phyloP scores from a whole-genome alignment of 1,139 yeast species.

The Pichiaceae sp. region DNA sequence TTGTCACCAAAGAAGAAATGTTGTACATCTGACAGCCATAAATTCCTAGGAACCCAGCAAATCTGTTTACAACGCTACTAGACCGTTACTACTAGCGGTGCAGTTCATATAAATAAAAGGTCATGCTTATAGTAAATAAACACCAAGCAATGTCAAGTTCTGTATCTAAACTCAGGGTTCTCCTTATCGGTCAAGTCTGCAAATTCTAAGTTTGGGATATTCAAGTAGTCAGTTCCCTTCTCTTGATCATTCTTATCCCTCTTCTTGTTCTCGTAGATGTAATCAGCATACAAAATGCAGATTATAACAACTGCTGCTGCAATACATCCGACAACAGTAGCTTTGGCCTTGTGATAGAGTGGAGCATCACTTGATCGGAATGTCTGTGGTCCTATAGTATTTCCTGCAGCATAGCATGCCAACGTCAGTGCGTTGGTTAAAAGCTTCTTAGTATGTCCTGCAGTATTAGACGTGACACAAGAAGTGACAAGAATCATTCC shows the following conservation, averaged over 20 bases:
- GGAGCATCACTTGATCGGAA: constrained; percentile 49
- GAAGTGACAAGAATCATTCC: constrained; percentile 27
- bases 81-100: too few species aligned
- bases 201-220: constrained; percentile 34
- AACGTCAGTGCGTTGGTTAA: constrained; percentile 50
- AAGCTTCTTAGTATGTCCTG: constrained; percentile 62
- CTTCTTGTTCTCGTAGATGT: constrained; percentile 22
- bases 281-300: constrained; percentile 22
- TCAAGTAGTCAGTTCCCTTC: constrained; percentile 19
- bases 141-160: too few species aligned
- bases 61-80: too few species aligned
- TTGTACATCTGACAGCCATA: background rate
- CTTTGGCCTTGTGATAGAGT: constrained; percentile 18
- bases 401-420: constrained; percentile 59
- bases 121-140: too few species aligned
- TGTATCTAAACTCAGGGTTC: constrained; percentile 57
- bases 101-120: too few species aligned
- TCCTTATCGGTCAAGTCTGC: constrained; percentile 63
- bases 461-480: constrained; percentile 33
- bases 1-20: background rate
- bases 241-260: constrained; percentile 21
- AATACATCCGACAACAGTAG: constrained; percentile 35
- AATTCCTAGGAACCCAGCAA: too few species aligned
- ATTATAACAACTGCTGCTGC: constrained; percentile 19
- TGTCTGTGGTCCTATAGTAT: constrained; percentile 63